Evolutionary conservation across 257 asterid genomes (phyloP).

Genomic region (Pogostemon cablin): DNA sequence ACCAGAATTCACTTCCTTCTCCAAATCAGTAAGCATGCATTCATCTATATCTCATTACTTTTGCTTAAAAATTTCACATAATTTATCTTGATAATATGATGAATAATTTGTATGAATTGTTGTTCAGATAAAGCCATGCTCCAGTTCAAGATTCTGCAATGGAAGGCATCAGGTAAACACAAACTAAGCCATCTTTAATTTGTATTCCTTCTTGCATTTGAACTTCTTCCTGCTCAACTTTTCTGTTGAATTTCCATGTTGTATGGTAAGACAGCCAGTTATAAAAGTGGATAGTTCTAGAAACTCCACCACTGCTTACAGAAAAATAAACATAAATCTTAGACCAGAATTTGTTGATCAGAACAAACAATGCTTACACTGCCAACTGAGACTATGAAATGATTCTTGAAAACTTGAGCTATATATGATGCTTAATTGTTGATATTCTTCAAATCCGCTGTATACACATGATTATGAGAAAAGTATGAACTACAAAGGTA

Average conservation of each 20-base stretch:
- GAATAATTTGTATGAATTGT: not conserved
- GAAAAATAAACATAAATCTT: too few relatives aligned
- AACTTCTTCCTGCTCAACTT: not conserved
- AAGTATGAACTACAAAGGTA: too few relatives aligned
- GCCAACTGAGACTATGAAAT: too few relatives aligned
- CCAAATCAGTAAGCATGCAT: constrained; percentile 44
- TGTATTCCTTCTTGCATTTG: not conserved
- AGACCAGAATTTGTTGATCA: not conserved
- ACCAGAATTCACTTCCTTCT: constrained; percentile 31
- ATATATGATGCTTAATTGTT: too few relatives aligned
- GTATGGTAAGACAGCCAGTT: not conserved
- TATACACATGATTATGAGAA: too few relatives aligned
- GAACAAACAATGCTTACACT: too few relatives aligned
- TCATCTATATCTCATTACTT: not conserved
- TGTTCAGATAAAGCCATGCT: constrained; percentile 48
- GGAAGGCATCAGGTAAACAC: constrained; percentile 46
- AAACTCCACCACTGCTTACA: not conserved
- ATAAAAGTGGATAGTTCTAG: not conserved
- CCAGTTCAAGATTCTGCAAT: constrained; percentile 41
- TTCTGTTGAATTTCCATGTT: not conserved
- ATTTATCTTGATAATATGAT: not conserved
- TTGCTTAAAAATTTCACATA: not conserved
- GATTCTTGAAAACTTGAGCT: too few relatives aligned
- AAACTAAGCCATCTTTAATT: not conserved
- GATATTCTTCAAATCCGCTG: too few relatives aligned